phyloP scores from a whole-genome alignment of 306 rosid genomes.

The Pterocarpus santalinus region DNA sequence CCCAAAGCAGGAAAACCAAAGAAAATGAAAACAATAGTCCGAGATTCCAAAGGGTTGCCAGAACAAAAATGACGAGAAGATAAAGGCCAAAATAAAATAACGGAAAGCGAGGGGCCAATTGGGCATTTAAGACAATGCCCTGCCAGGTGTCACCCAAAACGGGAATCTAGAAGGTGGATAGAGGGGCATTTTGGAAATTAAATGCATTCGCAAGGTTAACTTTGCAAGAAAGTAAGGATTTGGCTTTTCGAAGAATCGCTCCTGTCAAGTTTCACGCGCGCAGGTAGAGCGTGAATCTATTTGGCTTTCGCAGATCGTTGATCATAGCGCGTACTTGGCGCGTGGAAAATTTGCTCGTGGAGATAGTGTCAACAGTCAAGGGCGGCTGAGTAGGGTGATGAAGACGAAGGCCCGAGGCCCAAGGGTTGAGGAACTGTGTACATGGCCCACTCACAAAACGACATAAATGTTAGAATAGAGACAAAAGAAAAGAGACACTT shows the following conservation, averaged over 20 bases:
- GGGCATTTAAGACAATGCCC: neutral
- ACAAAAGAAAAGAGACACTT: neutral
- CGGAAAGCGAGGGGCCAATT: neutral
- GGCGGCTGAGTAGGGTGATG: constrained; percentile 62
- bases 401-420: constrained; percentile 53
- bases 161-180: constrained; percentile 1
- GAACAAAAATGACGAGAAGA: neutral
- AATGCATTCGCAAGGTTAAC: neutral
- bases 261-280: neutral
- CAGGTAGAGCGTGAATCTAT: neutral
- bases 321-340: neutral
- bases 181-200: constrained; percentile 48
- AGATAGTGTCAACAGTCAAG: constrained; percentile 47
- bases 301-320: no score
- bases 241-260: neutral
- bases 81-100: neutral
- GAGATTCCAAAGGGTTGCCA: neutral
- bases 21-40: neutral
- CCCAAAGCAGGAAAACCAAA: neutral
- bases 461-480: neutral
- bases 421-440: constrained; percentile 52
- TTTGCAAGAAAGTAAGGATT: neutral
- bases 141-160: neutral
- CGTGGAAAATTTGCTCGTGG: constrained; percentile 47
- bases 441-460: constrained; percentile 51